Evolutionary conservation across 2,329 filamentous ascomycete species (phyloP).

Genomic region (Whalleya microplaca): DNA sequence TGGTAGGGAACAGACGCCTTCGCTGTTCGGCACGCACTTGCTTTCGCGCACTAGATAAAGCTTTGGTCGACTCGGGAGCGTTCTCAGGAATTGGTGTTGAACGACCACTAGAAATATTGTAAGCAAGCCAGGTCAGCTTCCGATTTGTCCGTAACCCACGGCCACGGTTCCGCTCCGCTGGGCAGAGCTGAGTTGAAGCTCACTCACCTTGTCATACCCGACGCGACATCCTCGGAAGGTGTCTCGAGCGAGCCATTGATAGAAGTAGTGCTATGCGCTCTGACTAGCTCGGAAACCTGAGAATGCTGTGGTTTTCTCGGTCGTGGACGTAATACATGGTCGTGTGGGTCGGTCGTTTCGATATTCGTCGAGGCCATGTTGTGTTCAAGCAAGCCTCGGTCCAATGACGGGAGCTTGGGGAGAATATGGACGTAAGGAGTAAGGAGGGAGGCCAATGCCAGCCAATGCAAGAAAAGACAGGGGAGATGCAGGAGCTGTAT

Average conservation of each 20-base stretch:
- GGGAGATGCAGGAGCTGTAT: too few species aligned
- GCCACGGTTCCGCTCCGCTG: background rate
- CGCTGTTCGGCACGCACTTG: slow-evolving; percentile 80
- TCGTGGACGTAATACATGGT: slow-evolving; percentile 53
- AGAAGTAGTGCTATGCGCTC: slow-evolving; percentile 45
- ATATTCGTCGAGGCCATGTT: slow-evolving; percentile 34
- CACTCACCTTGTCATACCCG: slow-evolving; percentile 51
- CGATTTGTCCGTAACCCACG: background rate
- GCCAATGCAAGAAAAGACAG: background rate
- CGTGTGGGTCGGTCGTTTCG: slow-evolving; percentile 37
- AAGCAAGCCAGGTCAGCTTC: slow-evolving; percentile 14
- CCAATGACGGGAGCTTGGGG: slow-evolving; percentile 2
- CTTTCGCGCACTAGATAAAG: slow-evolving; percentile 82
- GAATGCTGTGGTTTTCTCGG: slow-evolving; percentile 54
- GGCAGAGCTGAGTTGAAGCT: background rate
- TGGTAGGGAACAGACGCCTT: slow-evolving; percentile 86
- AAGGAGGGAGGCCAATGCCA: too few species aligned
- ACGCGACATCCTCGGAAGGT: slow-evolving; percentile 41
- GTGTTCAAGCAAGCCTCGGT: background rate
- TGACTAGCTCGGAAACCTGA: slow-evolving; percentile 50
- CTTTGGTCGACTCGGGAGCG: slow-evolving; percentile 89
- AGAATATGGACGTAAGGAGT: background rate
- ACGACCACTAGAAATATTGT: slow-evolving; percentile 61
- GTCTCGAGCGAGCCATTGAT: slow-evolving; percentile 42
- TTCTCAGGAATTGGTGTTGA: slow-evolving; percentile 85